phyloP scores from a whole-genome alignment of 2,329 filamentous ascomycete genomes.

The Lachnellula occidentalis region DNA sequence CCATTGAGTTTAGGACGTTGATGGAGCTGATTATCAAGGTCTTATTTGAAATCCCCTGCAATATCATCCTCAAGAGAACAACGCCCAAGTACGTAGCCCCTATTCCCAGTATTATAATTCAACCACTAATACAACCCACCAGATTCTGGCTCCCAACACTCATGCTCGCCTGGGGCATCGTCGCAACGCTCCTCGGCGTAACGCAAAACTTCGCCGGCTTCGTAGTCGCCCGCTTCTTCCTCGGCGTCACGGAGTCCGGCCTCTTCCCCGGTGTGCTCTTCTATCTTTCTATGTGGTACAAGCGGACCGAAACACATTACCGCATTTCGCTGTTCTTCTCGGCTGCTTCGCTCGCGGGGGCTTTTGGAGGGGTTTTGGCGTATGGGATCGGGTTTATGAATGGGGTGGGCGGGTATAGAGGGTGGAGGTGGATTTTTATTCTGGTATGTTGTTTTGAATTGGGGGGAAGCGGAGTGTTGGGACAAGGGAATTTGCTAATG shows the following conservation, averaged over 20 bases:
- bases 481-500: slow-evolving; percentile 1
- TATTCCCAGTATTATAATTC: not conserved
- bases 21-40: slow-evolving; percentile 25
- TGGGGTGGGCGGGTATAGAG: slow-evolving; percentile 45
- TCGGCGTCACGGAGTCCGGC: slow-evolving; percentile 51
- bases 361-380: slow-evolving; percentile 51
- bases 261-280: slow-evolving; percentile 49
- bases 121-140: slow-evolving; percentile 29
- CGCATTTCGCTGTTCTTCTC: slow-evolving; percentile 52
- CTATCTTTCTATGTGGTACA: slow-evolving; percentile 47
- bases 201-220: slow-evolving; percentile 47
- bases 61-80: slow-evolving; percentile 56
- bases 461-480: not conserved
- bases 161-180: slow-evolving; percentile 50
- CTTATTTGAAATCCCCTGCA: slow-evolving; percentile 56
- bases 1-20: not conserved
- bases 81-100: slow-evolving; percentile 30
- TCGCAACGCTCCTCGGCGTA: slow-evolving; percentile 47
- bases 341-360: slow-evolving; percentile 48
- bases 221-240: slow-evolving; percentile 48
- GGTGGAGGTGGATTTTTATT: slow-evolving; percentile 58
- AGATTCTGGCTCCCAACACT: slow-evolving; percentile 52
- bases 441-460: slow-evolving; percentile 36
- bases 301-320: slow-evolving; percentile 48
- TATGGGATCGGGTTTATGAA: slow-evolving; percentile 51